These are phyloP conservation scores for Bauhinia variegata DNA, from an alignment of 306 rosid genomes.

Conservation along the genomic window DNA sequence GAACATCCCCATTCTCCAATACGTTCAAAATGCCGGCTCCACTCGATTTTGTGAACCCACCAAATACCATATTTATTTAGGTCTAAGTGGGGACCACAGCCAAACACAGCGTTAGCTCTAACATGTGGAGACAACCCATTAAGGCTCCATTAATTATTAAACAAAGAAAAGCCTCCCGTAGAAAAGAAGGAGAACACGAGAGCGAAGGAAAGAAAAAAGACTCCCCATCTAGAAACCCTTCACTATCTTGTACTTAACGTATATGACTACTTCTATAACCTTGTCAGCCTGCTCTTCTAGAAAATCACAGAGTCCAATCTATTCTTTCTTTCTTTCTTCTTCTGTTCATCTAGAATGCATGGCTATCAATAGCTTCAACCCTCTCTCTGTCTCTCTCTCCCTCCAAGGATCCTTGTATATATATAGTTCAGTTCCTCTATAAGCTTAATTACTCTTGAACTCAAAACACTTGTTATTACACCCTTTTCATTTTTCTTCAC, in stretches of 20 bases:
- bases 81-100: background rate
- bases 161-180: background rate
- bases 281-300: constrained; percentile 64
- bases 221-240: too few species aligned
- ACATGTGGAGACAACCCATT: constrained; percentile 40
- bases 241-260: too few species aligned
- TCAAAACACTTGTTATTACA: background rate
- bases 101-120: constrained; percentile 35
- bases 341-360: constrained; percentile 63
- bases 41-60: background rate
- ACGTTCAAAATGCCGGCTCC: too few species aligned
- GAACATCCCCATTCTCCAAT: too few species aligned
- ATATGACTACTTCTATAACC: background rate
- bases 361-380: constrained; percentile 27
- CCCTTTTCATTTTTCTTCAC: constrained; percentile 5
- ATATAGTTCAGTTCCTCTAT: background rate
- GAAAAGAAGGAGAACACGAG: background rate
- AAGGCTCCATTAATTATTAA: constrained; percentile 36
- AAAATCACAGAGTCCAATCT: constrained; percentile 29
- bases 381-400: constrained; percentile 1
- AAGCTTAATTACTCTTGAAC: constrained; percentile 1
- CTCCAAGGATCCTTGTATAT: background rate
- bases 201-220: too few species aligned
- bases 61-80: too few species aligned
- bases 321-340: constrained; percentile 13